Base-by-base conservation (phyloP, 306 rosid genomes). In the Luffa aegyptiaca region DNA sequence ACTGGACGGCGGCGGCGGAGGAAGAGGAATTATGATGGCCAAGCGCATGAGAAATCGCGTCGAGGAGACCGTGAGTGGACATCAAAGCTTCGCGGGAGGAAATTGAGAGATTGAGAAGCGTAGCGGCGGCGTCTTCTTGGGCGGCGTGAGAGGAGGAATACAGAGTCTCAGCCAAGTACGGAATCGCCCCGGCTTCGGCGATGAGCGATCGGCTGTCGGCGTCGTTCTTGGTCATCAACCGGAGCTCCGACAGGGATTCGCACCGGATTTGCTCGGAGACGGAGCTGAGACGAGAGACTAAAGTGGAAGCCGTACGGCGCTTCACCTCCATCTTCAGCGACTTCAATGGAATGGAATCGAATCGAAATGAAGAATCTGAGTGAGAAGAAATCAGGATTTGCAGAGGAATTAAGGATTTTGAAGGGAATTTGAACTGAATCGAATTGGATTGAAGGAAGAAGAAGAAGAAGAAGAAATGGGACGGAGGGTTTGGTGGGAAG, bases 81-180 rank as follows among this genome's bases (percentile, higher is more conserved):
- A 95, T 87, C 61, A 95, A 83, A 7, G 86, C 63, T 11, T 88
- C 86, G 45, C 88, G 93, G 36, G 80, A 81, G 51, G 97, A 80
- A 45, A 95, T 95, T 0, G 99, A 95, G 72, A 95, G 86, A 84
- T 95, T 95, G 44, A 95, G 89, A 11, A 95, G 91, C 0, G 97
- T 87, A 10, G 97, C 97, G 3, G 99, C 90, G 48, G 99, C 99
- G 91, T 93, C 88, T 6, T 92, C 97, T 56, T 95, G 99, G 1
- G 89, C 72, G 42, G 74, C 49, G 82, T 84, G 89, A 0, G 97
- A 88, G 10, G 91, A 72, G 2, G 97, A 86, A n/a, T 84, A 90
- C 21, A 95, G 97, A 18, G 91, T 82, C 52, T 95, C 97, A 0
- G 93, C 85, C 1, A 95, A 77, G 72, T 80, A 95, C 0, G 99